Percentiles rank a stretch among this genome's conserved stretches.
Conservation (phyloP, 2,329 filamentous ascomycete species). For the Neocucurbitaria cava region DNA sequence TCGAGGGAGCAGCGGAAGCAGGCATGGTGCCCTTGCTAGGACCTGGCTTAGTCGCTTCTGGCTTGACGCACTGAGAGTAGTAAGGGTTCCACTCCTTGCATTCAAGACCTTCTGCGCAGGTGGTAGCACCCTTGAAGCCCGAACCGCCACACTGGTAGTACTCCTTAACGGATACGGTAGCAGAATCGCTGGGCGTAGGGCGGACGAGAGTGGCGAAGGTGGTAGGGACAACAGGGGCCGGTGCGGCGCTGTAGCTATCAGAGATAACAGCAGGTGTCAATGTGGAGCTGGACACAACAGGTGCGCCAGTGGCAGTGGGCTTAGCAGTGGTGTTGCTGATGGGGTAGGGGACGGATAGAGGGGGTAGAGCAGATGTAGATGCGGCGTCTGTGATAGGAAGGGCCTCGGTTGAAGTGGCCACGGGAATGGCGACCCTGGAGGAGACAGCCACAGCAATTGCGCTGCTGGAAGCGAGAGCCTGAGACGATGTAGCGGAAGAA, state of each 20-base stretch:
- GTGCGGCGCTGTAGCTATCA: background rate
- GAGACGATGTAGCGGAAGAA: constrained; percentile 8
- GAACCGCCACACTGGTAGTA: constrained; percentile 54
- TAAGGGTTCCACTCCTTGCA: constrained; percentile 54
- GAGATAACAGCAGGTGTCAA: background rate
- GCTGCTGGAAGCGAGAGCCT: constrained; percentile 1
- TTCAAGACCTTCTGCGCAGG: constrained; percentile 48
- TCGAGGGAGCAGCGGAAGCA: constrained; percentile 8
- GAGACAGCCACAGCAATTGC: constrained; percentile 11
- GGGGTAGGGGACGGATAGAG: background rate
- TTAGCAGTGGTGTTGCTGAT: background rate
- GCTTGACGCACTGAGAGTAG: constrained; percentile 54
- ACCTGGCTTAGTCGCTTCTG: constrained; percentile 15
- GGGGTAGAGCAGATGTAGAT: constrained; percentile 4
- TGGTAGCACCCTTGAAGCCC: constrained; percentile 48
- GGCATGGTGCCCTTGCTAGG: constrained; percentile 14
- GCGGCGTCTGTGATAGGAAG: constrained; percentile 8
- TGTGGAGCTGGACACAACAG: constrained; percentile 1
- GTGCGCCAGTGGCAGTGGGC: constrained; percentile 3
- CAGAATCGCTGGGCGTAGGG: constrained; percentile 26
- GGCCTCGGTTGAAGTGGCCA: constrained; percentile 8
- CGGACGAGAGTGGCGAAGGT: constrained; percentile 31
- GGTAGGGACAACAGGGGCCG: constrained; percentile 15
- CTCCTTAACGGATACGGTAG: constrained; percentile 20
- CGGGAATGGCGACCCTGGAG: constrained; percentile 12